Conservation (phyloP, 2,329 filamentous ascomycete genomes). For the Diaporthe sp. region DNA sequence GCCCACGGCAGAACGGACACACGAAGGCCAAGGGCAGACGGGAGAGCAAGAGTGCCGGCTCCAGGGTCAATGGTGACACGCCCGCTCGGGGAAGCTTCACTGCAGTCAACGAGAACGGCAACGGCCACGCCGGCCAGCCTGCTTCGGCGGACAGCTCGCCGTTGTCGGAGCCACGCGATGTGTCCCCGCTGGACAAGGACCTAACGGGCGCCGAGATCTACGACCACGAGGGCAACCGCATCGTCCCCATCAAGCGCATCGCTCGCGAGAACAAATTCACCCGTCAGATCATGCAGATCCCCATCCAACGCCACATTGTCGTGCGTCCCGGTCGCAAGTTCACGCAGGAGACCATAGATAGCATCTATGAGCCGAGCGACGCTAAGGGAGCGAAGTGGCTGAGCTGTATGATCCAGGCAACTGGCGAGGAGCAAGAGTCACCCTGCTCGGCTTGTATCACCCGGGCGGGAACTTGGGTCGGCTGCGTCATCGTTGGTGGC, state of each 20-base stretch:
- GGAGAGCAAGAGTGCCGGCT: not conserved
- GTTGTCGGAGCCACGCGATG: conserved; percentile 35
- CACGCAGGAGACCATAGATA: conserved; percentile 54
- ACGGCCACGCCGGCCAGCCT: conserved; percentile 11
- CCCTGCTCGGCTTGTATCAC: conserved; percentile 59
- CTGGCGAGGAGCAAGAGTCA: conserved; percentile 56
- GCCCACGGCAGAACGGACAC: conserved; percentile 23
- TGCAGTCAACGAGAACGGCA: conserved; percentile 15
- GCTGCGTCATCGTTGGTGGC: conserved; percentile 60
- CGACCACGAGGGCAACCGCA: conserved; percentile 54
- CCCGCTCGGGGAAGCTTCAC: not conserved
- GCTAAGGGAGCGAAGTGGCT: conserved; percentile 61
- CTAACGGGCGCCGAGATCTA: conserved; percentile 53
- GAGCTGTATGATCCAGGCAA: conserved; percentile 65
- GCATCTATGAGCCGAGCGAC: conserved; percentile 59
- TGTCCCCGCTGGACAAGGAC: conserved; percentile 24
- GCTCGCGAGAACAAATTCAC: conserved; percentile 58
- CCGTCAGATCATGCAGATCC: conserved; percentile 52
- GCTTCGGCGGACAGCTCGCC: conserved; percentile 34
- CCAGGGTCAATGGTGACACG: not conserved
- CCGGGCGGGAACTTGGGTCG: conserved; percentile 59
- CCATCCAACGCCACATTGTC: conserved; percentile 56
- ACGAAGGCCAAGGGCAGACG: not conserved
- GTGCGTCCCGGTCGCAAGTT: conserved; percentile 60
- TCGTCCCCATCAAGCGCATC: conserved; percentile 56